Evolutionary conservation across 257 asterid genomes (phyloP).

Genomic region (Solanum pinnatisectum): DNA sequence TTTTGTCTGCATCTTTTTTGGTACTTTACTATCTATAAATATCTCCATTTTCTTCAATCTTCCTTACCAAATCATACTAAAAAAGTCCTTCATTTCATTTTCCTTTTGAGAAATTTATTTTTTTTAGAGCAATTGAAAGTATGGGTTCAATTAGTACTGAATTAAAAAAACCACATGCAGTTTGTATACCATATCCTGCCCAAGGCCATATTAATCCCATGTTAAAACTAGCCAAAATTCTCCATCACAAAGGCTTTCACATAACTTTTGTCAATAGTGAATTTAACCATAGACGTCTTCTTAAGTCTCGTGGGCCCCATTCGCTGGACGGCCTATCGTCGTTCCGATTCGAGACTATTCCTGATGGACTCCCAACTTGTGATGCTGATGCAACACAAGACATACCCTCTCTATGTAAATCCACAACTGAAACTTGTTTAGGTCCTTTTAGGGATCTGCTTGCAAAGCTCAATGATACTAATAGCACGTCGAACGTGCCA

Average conservation of each 20-base stretch:
- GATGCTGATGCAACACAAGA: neutral
- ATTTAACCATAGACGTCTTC: conserved; percentile 1
- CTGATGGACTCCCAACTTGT: neutral
- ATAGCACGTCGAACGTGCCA: neutral
- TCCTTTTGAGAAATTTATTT: neutral
- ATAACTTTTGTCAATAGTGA: neutral
- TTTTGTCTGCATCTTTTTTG: neutral
- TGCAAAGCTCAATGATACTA: neutral
- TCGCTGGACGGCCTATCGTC: neutral
- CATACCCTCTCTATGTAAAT: neutral
- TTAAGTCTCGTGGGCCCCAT: neutral
- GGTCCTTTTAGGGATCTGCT: neutral
- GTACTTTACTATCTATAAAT: neutral
- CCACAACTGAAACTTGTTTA: neutral
- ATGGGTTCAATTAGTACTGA: neutral
- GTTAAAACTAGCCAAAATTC: neutral
- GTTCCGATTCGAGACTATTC: neutral
- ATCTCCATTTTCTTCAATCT: neutral
- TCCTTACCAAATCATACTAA: neutral
- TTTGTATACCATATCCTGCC: neutral
- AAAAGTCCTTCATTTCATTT: neutral
- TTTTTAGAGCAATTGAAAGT: neutral
- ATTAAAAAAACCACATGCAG: neutral
- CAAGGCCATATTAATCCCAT: conserved; percentile 4
- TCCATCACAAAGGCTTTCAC: neutral